A percentile compares a stretch with the other conserved stretches of the same genome.
Evolutionary conservation across 202 grass and related monocot genomes (phyloP).

Genomic region (Tripidium arundinaceum): DNA sequence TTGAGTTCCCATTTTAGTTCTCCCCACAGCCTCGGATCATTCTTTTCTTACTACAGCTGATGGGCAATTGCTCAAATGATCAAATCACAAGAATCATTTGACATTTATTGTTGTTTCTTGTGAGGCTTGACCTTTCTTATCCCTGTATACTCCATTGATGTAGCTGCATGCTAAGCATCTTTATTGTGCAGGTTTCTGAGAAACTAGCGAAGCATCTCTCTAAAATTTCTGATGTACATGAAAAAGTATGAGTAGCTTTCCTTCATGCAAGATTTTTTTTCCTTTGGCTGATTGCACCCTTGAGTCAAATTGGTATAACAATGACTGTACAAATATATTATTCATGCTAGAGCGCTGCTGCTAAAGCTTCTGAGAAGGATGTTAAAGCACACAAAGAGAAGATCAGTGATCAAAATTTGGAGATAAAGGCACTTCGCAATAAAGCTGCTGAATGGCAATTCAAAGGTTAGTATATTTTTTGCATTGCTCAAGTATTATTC

Average conservation of each 20-base stretch:
- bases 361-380: slow-evolving; percentile 79
- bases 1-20: neutral
- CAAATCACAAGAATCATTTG: neutral
- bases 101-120: slow-evolving; percentile 4
- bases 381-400: slow-evolving; percentile 67
- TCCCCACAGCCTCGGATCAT: neutral
- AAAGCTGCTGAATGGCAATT: slow-evolving; percentile 58
- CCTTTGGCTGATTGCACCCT: neutral
- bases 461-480: slow-evolving; percentile 52
- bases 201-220: slow-evolving; percentile 64
- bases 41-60: neutral
- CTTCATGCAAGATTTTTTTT: neutral
- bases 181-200: slow-evolving; percentile 51
- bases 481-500: neutral
- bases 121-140: neutral
- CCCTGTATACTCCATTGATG: neutral
- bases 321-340: neutral
- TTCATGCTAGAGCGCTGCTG: slow-evolving; percentile 47
- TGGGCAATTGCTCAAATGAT: slow-evolving; percentile 1
- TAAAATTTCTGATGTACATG: slow-evolving; percentile 58
- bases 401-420: slow-evolving; percentile 47
- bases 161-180: slow-evolving; percentile 10
- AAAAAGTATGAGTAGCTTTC: slow-evolving; percentile 52
- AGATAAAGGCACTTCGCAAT: slow-evolving; percentile 42
- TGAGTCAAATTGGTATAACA: slow-evolving; percentile 4